Base-by-base conservation (phyloP, 2,329 filamentous ascomycete species). In the Fusarium albosuccineum region DNA sequence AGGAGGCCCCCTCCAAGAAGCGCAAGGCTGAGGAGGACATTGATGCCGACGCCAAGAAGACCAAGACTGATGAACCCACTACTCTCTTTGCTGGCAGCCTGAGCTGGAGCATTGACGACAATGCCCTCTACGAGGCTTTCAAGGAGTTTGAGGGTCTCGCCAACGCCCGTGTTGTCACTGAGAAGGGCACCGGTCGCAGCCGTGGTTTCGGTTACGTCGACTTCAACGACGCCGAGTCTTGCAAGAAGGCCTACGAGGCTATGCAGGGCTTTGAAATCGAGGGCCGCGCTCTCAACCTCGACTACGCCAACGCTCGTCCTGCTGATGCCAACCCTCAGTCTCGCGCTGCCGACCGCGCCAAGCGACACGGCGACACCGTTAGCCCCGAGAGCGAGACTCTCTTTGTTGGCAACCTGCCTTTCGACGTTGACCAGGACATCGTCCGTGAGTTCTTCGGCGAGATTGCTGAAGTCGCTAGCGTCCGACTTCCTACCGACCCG, bases 161-260 rank as follows among this genome's bases (percentile, higher is more conserved):
- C 70, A 87, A 88, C 73, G 91, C 90, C 68, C 91, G 93, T 73
- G 89, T 97, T 76, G 92, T 97, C 78, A 94, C 89, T 73, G 93
- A 97, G 83, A 91, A 91, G 79, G 88, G 90, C 57, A 87, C 85
- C 75, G 92, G 92, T 74, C 91, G 93, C 76, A 95, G 94, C 80
- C 94, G 94, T 82, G 94, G 93, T 70, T 97, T 97, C 80, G 94
- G 94, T 64, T 97, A 97, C 78, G 92, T 97, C 74, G 94, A 97
- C 84, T 97, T 94, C 81, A 84, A 85, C 76, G 87, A 85, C 70
- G 81, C 86, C 63, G 89, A 87, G 62, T 86, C 88, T 77, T 92
- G 91, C 58, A 86, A 87, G 73, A 90, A 89, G 77, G 93, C 93
- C 57, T 87, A 91, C 70, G 88, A 90, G 73, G 89, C 86, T 74